phyloP scores from a whole-genome alignment of 805 yeast genomes.

The Candida awuae region DNA sequence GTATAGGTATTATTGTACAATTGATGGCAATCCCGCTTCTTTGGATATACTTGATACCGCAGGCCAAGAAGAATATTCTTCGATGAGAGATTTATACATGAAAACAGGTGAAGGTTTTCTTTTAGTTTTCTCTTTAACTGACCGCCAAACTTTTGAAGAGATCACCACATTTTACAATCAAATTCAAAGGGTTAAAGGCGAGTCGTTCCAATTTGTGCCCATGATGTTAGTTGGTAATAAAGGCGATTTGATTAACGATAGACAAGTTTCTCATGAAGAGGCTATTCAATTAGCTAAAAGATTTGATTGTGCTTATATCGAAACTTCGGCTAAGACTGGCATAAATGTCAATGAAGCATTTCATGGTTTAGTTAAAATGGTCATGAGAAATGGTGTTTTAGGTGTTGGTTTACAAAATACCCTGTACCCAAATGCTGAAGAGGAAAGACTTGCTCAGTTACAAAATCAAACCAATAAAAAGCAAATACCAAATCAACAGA shows the following conservation, averaged over 20 bases:
- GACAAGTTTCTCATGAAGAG: constrained; percentile 56
- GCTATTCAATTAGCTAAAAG: constrained; percentile 55
- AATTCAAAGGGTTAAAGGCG: constrained; percentile 40
- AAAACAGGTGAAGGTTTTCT: constrained; percentile 92
- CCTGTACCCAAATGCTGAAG: constrained; percentile 21
- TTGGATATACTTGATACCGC: constrained; percentile 94
- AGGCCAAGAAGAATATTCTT: constrained; percentile 94
- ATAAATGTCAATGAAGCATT: constrained; percentile 54
- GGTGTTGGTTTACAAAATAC: constrained; percentile 24
- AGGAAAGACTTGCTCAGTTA: constrained; percentile 17
- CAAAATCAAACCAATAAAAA: constrained; percentile 3
- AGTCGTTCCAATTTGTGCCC: constrained; percentile 57
- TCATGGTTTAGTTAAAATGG: constrained; percentile 29
- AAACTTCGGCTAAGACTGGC: constrained; percentile 88
- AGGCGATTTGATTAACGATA: constrained; percentile 53
- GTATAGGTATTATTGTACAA: constrained; percentile 77
- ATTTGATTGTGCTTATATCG: constrained; percentile 69
- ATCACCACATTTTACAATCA: constrained; percentile 56
- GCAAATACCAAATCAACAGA: background rate
- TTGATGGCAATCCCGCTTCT: constrained; percentile 70
- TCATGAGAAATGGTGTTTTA: constrained; percentile 20
- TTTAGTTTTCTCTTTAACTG: constrained; percentile 81
- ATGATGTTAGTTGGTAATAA: constrained; percentile 73
- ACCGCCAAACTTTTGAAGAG: constrained; percentile 78
- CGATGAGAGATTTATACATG: constrained; percentile 92